Conservation (phyloP, 140 eudicot species). For the Anethum foeniculum region DNA sequence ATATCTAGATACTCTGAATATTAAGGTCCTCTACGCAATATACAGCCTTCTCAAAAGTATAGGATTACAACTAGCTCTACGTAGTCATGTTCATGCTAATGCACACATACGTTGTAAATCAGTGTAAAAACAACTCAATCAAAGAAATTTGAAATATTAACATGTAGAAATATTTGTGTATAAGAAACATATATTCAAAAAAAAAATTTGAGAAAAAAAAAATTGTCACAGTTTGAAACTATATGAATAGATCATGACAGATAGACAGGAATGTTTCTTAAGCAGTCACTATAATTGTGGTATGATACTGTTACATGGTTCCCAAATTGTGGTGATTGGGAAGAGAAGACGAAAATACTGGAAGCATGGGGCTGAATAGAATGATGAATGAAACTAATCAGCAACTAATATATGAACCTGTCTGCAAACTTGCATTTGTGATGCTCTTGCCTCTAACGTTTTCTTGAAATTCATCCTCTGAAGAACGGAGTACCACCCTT, state of each 20-base stretch:
- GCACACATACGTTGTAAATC: neutral
- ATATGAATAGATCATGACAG: neutral
- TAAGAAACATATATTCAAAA: neutral
- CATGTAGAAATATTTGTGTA: neutral
- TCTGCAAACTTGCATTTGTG: neutral
- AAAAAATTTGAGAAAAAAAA: neutral
- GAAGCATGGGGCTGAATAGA: neutral
- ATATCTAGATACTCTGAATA: neutral
- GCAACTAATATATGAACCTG: slow-evolving; percentile 9
- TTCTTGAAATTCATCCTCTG: slow-evolving; percentile 2
- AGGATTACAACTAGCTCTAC: neutral
- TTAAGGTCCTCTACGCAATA: neutral
- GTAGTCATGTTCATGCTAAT: neutral
- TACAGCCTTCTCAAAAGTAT: neutral
- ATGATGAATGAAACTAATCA: slow-evolving; percentile 5
- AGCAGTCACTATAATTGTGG: slow-evolving; percentile 11
- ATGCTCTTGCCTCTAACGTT: neutral
- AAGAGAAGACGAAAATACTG: neutral
- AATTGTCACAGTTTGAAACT: neutral
- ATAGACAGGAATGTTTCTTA: neutral
- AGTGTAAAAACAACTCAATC: neutral
- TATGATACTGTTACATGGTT: slow-evolving; percentile 13
- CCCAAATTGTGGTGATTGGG: slow-evolving; percentile 6
- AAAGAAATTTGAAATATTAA: neutral
- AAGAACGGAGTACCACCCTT: neutral